Conservation (phyloP, 1,284 basidiomycete genomes). For the Pholiota adiposa region DNA sequence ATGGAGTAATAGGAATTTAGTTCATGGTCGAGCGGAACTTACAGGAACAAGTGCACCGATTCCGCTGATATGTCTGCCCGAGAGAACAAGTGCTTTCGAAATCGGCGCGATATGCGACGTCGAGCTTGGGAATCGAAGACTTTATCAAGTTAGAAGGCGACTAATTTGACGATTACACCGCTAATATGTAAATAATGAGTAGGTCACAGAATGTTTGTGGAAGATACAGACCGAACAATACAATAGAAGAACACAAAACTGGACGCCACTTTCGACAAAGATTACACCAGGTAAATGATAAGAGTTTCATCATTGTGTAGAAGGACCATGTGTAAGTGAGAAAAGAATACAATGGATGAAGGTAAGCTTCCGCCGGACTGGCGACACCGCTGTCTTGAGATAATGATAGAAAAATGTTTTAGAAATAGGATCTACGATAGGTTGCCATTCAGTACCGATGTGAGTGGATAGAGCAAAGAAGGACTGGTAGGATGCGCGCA, state of each 20-base stretch:
- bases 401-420: background rate
- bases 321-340: background rate
- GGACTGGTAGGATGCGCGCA: background rate
- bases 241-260: background rate
- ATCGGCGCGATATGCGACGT: slow-evolving; percentile 1
- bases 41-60: slow-evolving; percentile 9
- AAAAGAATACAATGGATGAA: background rate
- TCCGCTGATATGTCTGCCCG: background rate
- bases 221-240: background rate
- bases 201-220: too few relatives aligned
- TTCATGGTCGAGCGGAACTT: background rate
- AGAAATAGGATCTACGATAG: slow-evolving; percentile 2
- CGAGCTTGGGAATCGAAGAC: slow-evolving; percentile 1
- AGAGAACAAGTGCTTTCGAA: slow-evolving; percentile 3
- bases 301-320: background rate
- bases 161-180: too few relatives aligned
- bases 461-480: background rate
- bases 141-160: background rate
- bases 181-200: too few relatives aligned
- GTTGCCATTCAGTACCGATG: background rate
- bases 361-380: background rate
- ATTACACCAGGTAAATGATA: background rate
- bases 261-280: background rate
- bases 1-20: slow-evolving; percentile 12
- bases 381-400: background rate